Evolutionary conservation across 805 yeast genomes (phyloP), one percentile per base, ranked within the genome.

Genomic region (Kodamaea fukazawae): DNA sequence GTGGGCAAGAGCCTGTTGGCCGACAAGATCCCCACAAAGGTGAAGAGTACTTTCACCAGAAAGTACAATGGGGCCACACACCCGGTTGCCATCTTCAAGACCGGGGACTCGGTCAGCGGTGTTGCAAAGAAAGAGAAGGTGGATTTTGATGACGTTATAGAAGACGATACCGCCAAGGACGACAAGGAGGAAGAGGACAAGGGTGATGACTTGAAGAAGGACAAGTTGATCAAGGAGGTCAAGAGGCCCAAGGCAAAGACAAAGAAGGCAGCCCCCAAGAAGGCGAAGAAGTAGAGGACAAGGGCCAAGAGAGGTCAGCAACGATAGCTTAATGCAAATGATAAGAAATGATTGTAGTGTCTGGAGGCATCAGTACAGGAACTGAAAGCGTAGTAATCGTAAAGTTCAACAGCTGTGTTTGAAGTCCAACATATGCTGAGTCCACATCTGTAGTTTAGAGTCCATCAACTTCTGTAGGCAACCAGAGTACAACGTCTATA

Each of bases 41-140:
- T 79, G 11, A 95, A 93, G 58, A 69, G 91, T 4, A 85, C 86
- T 6, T 88, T 93, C 61, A 93, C 99, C 0, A 73, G 96, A 49
- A 79, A 75, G 47, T 93, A 93, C 61, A 93, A 93, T 57, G 59
- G 78, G 7, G 63, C 59, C 41, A 65, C 78, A 7, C 99, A 93
- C 63, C 98, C 98, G 2, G 79, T 83, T 1, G 88, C 95, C 2
- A 87, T 86, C 49, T 81, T 81, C 70, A 78, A 76, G 55, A 79
- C 89, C 0, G 91, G 89, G 10, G 73, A 74, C 33, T 73, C 83
- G 7, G 75, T 81, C 4, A 62, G 54, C 1, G 32, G 42, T 16
- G 47, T 39, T 5, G 54, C 47, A 9, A 47, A 57, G 15, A 53
- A 53, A 34, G 58, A 57, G 16, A 71, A 67, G 29, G 89, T 88